These are phyloP conservation scores for Schizophyllum amplum DNA, from an alignment of 1,284 basidiomycete species.

Conservation along the genomic window DNA sequence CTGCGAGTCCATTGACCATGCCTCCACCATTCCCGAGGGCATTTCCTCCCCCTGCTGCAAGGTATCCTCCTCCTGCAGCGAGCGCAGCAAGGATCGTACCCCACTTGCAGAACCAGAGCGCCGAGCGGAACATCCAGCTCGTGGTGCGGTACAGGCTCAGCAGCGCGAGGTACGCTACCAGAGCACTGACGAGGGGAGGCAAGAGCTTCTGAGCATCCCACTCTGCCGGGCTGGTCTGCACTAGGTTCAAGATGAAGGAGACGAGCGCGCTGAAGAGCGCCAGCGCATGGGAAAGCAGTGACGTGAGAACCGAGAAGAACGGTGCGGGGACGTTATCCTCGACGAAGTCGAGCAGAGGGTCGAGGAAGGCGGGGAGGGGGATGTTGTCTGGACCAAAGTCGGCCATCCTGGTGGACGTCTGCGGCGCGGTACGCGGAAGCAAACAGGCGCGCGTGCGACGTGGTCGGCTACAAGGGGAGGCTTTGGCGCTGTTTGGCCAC, in stretches of 20 bases:
- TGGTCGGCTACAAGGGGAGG: background rate
- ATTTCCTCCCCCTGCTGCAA: constrained; percentile 29
- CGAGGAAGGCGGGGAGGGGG: constrained; percentile 31
- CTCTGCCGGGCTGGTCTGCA: constrained; percentile 41
- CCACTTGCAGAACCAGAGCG: constrained; percentile 69
- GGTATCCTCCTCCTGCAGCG: constrained; percentile 44
- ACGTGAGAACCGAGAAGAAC: constrained; percentile 41
- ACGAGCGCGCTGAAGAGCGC: constrained; percentile 41
- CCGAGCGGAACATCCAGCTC: constrained; percentile 59
- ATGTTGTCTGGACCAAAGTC: constrained; percentile 19
- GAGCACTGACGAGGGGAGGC: constrained; percentile 63
- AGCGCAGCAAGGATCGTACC: constrained; percentile 47
- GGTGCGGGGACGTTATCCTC: constrained; percentile 45
- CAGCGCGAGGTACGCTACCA: constrained; percentile 67
- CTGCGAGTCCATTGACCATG: constrained; percentile 31
- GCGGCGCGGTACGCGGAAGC: background rate
- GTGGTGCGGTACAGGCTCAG: constrained; percentile 68
- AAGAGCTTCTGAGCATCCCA: constrained; percentile 63
- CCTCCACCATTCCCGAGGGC: constrained; percentile 25
- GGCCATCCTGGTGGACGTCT: constrained; percentile 1
- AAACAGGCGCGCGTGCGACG: background rate
- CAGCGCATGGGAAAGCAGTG: constrained; percentile 45
- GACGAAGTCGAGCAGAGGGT: constrained; percentile 48
- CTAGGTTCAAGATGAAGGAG: constrained; percentile 36
- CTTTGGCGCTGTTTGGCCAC: background rate